Conservation (phyloP, 331 rosid species). For the Quercus phellos region DNA sequence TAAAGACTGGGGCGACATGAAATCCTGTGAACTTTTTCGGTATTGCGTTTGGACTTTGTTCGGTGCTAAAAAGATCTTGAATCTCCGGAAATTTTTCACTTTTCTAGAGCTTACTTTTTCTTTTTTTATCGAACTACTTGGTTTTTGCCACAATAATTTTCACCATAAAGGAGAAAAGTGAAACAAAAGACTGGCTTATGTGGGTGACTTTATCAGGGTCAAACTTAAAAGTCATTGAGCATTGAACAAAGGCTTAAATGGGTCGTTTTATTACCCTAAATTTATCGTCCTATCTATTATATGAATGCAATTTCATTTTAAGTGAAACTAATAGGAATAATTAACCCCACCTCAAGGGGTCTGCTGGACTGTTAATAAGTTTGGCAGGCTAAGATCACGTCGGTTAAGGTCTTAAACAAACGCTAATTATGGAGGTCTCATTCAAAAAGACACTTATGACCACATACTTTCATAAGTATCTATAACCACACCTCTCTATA, state of each 20-base stretch:
- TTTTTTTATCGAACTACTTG: conserved; percentile 23
- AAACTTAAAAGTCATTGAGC: conserved; percentile 50
- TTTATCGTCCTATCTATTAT: conserved; percentile 15
- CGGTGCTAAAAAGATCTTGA: conserved; percentile 54
- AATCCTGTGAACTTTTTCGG: conserved; percentile 45
- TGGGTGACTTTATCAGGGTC: conserved; percentile 54
- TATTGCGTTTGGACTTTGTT: conserved; percentile 36
- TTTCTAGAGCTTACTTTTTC: conserved; percentile 12
- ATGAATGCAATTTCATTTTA: too few species aligned
- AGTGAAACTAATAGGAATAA: too few species aligned
- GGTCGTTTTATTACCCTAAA: conserved; percentile 31
- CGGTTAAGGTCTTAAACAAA: neutral
- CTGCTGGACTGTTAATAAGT: neutral
- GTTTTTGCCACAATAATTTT: conserved; percentile 34
- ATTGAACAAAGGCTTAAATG: conserved; percentile 17
- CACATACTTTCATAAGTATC: too few species aligned
- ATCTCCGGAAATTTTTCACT: conserved; percentile 28
- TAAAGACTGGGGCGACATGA: conserved; percentile 22
- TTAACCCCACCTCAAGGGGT: neutral
- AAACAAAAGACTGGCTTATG: conserved; percentile 59
- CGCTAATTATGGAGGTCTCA: neutral
- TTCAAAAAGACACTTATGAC: too few species aligned
- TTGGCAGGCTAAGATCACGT: neutral
- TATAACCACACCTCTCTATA: too few species aligned
- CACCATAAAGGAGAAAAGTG: conserved; percentile 45